Base-by-base conservation (phyloP, 768 basidiomycete species). In the Rhodotorula toruloides region DNA sequence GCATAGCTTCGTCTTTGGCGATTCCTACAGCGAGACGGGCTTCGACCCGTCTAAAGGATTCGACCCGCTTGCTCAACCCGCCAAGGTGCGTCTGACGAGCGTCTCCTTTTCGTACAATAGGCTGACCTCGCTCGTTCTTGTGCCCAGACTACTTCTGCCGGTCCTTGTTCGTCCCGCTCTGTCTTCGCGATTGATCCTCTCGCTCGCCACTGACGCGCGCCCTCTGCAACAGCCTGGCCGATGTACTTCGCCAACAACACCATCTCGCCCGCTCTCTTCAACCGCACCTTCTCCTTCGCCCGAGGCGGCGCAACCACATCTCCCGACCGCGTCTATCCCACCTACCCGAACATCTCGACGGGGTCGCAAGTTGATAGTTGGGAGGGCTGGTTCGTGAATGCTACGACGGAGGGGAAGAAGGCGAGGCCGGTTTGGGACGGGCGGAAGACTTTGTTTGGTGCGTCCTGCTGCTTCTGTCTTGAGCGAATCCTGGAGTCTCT, bases 1-100 rank as follows among this genome's bases (percentile, higher is more conserved):
- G 12, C 5, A 4, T 42, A 55, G 54, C 54, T 55, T 55, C 54
- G 39, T 42, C 13, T 55, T 55, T 42, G 54, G 54, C 40, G 54
- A 55, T 29, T 55, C 54, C 25, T 55, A 55, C 54, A 29, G 40
- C 39, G 16, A 8, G 27, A 55, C n/a, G n/a, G 54, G 54, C 40
- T 55, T 14, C 40, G 39, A 42, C 54, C 54, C 54, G 2, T 5
- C 40, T 17, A n/a, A 19, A 10, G 39, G 40, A n/a, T 55, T 42
- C 42, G 22, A 10, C 42, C 54, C 54, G 6, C 27, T 32, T 29
- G 6, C n/a, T 10, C 54, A 55, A n/a, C n/a, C n/a, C n/a, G n/a
- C n/a, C n/a, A n/a, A n/a, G n/a, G n/a, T n/a, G n/a, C n/a, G n/a
- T n/a, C n/a, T n/a, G n/a, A n/a, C n/a, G n/a, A n/a, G n/a, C n/a